Conservation (phyloP, 805 yeast genomes). For the Saturnispora mendoncae region DNA sequence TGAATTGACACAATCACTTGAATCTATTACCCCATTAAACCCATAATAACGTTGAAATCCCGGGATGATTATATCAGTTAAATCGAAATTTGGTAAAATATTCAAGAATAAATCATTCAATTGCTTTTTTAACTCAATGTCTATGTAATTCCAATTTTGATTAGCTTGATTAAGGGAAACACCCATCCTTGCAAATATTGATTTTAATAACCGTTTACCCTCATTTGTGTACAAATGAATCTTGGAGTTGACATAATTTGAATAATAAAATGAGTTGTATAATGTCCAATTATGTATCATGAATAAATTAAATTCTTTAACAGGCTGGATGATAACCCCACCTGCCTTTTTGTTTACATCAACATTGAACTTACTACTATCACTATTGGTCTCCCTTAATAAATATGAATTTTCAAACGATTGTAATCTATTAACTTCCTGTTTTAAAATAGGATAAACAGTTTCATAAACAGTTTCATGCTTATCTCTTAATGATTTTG, state of each 20-base stretch:
- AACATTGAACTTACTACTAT: conserved; percentile 10
- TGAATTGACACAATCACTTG: conserved; percentile 89
- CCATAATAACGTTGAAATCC: conserved; percentile 88
- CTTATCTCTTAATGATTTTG: conserved; percentile 66
- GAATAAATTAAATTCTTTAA: conserved; percentile 79
- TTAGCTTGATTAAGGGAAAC: conserved; percentile 80
- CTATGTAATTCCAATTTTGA: conserved; percentile 90
- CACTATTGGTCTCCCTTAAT: background rate
- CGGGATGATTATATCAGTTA: conserved; percentile 73
- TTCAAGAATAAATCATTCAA: conserved; percentile 59
- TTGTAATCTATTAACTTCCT: conserved; percentile 71
- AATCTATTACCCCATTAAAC: conserved; percentile 76
- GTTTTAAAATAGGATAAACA: conserved; percentile 64
- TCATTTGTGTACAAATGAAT: conserved; percentile 84
- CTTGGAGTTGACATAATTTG: conserved; percentile 86
- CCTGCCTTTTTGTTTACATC: conserved; percentile 27
- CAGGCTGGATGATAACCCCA: conserved; percentile 43
- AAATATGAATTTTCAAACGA: conserved; percentile 16
- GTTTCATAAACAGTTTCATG: conserved; percentile 69
- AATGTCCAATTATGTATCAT: conserved; percentile 87
- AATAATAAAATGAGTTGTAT: conserved; percentile 82
- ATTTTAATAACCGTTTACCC: conserved; percentile 78
- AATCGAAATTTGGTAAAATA: conserved; percentile 65
- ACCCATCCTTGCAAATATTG: conserved; percentile 95
- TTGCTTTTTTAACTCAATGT: conserved; percentile 64